Percentiles rank a stretch among this genome's conserved stretches.
phyloP scores from a whole-genome alignment of 352 stramenopile genomes.

The Phytophthora fragariae region DNA sequence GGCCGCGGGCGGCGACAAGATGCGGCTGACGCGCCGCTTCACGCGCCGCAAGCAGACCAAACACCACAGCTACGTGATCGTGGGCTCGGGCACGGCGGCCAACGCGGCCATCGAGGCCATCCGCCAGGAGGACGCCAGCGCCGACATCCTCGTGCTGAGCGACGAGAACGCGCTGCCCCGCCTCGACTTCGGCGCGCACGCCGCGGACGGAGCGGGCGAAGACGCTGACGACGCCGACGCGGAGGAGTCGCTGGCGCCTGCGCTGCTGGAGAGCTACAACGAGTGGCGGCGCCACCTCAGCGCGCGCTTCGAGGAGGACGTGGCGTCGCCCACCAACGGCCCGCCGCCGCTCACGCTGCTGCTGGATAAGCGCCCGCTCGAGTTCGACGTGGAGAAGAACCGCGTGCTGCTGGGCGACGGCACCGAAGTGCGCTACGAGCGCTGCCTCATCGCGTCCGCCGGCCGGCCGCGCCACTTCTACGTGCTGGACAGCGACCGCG shows the following conservation, averaged over 20 bases:
- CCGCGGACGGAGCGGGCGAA: too few relatives aligned
- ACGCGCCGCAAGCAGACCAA: slow-evolving; percentile 77
- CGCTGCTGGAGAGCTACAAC: slow-evolving; percentile 90
- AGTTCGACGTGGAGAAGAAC: slow-evolving; percentile 90
- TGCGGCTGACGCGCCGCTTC: slow-evolving; percentile 54
- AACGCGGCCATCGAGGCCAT: slow-evolving; percentile 93
- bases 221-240: slow-evolving; percentile 24
- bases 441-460: slow-evolving; percentile 88
- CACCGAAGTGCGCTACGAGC: slow-evolving; percentile 84
- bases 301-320: slow-evolving; percentile 80
- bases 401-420: slow-evolving; percentile 82
- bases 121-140: slow-evolving; percentile 72
- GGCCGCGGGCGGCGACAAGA: slow-evolving; percentile 17
- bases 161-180: slow-evolving; percentile 77
- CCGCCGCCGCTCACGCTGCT: slow-evolving; percentile 73
- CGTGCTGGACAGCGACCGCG: slow-evolving; percentile 85
- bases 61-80: slow-evolving; percentile 90
- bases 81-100: slow-evolving; percentile 88
- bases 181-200: slow-evolving; percentile 48
- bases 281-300: slow-evolving; percentile 91
- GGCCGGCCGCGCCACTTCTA: slow-evolving; percentile 89
- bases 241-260: slow-evolving; percentile 49
- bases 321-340: slow-evolving; percentile 16
- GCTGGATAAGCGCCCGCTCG: slow-evolving; percentile 75
- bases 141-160: slow-evolving; percentile 91